Evolutionary conservation across 2,329 filamentous ascomycete genomes (phyloP), one percentile per base, ranked within the genome.

Genomic region (Celoporthe dispersa): DNA sequence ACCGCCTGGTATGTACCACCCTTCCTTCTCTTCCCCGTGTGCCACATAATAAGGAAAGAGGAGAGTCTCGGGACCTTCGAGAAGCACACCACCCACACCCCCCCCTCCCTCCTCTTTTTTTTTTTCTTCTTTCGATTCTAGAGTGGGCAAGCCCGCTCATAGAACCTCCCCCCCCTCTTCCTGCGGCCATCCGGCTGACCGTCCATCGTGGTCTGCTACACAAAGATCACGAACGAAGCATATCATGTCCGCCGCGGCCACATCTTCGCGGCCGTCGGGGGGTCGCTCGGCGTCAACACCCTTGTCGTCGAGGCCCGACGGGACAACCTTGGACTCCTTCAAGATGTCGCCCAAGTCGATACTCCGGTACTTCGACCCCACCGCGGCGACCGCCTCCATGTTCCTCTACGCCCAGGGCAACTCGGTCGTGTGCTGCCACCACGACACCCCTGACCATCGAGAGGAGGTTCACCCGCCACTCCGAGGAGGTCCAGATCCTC

Each of bases 371-470:
- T 94, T 98, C 75, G 92, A 96, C 75, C 92, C 96, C 70, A 97
- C 93, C 79, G 94, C 94, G 25, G 94, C 96, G 39, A 98, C 96
- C 5, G 93, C 92, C 1, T 93, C 94, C 33, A 92, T 96, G 84
- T 92, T 99, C 74, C 87, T 99, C 35, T 98, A 97, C 80, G 91
- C 94, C 33, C 88, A 98, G 79, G 92, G 93, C 41, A 90, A 90
- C 67, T 88, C 90, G 8, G 90, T 99, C 70, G 86, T 98, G 33
- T 96, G 94, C 79, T 90, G 95, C 41, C 94, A 97, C 77, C 95
- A 98, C 81, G 95, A 98, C 78, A 97, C 93, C 3, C n/a, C 83
- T 99, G 68, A 93, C 92, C 25, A 91, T 98, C 74, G 95, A 98
- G 77, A 87, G 94, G 71, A 88, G 92, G 25, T 98, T 98, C 78